Evolutionary conservation across 1,284 basidiomycete genomes (phyloP), one percentile per base, ranked within the genome.

Genomic region (Malassezia equina): DNA sequence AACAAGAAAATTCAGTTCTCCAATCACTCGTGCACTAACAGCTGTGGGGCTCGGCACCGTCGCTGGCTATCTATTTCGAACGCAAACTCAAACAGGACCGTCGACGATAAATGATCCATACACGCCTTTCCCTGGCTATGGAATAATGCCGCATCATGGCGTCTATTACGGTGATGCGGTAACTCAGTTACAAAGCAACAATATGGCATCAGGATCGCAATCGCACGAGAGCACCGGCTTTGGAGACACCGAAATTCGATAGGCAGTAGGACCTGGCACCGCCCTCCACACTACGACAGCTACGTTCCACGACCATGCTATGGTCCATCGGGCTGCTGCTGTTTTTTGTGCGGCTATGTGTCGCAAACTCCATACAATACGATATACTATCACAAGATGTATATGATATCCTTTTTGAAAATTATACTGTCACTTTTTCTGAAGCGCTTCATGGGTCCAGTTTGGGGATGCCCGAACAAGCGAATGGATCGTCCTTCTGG

Each of bases 11-110:
- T 48, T 48, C 24, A 32, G 31, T 15, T 48, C 47, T 29, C 47
- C 47, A 7, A 25, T 49, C 13, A 27, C 47, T 49, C 47, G 39
- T 6, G 21, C 29, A 5, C 21, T 48, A 27, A 33, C 53, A 5
- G 53, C 47, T n/a, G 11, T 55, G 23, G 53, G 53, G 27, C 29
- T 55, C 13, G 53, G 53, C 8, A 47, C 53, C 4, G 8, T 55
- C 12, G 53, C 47, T 1, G 47, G 45, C 8, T 42, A 42, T 19
- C 32, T 55, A 12, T 45, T 55, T 24, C 33, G 32, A 17, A 25
- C 46, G 3, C 11, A 32, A n/a, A 21, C 23, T 3, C 21, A 15
- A 17, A 32, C 13, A 15, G 3, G 7, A 19, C 29, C 17, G 5
- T 25, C 32, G 9, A 48, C 34, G 13, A 25, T 21, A 2, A 21